Percentiles rank a stretch among this genome's conserved stretches.
Conservation (phyloP, 306 rosid genomes). For the Corylus heterophylla region DNA sequence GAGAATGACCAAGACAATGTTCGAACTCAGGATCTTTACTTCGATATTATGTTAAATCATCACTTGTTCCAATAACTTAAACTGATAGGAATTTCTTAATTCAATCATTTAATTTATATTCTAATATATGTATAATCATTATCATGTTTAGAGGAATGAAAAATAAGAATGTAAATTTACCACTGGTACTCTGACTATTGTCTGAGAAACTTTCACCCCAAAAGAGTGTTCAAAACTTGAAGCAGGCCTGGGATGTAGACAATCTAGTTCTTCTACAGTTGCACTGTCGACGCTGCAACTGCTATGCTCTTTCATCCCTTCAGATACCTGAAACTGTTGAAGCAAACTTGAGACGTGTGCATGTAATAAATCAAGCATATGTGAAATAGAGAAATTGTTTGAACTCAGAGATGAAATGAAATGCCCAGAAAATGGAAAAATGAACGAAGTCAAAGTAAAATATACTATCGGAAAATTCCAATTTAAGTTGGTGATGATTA, state of each 20-base stretch:
- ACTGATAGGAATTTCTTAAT: too few relatives aligned
- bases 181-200: slow-evolving; percentile 50
- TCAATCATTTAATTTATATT: too few relatives aligned
- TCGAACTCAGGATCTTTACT: too few relatives aligned
- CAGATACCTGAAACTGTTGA: slow-evolving; percentile 56
- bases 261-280: slow-evolving; percentile 37
- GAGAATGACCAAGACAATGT: too few relatives aligned
- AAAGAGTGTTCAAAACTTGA: slow-evolving; percentile 36
- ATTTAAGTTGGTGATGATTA: background rate
- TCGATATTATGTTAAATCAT: too few relatives aligned
- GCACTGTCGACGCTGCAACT: slow-evolving; percentile 45
- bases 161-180: slow-evolving; percentile 43
- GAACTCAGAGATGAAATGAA: background rate
- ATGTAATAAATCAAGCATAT: background rate
- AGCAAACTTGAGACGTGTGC: slow-evolving; percentile 19
- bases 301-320: slow-evolving; percentile 47
- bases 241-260: slow-evolving; percentile 25
- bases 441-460: background rate
- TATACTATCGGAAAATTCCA: background rate
- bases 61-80: too few relatives aligned
- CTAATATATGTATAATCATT: background rate
- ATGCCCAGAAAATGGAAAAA: background rate
- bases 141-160: slow-evolving; percentile 21
- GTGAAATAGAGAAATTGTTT: background rate
- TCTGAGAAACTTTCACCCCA: slow-evolving; percentile 49